Evolutionary conservation across 2,329 filamentous ascomycete genomes (phyloP).

Genomic region (Phialocephala subalpina): DNA sequence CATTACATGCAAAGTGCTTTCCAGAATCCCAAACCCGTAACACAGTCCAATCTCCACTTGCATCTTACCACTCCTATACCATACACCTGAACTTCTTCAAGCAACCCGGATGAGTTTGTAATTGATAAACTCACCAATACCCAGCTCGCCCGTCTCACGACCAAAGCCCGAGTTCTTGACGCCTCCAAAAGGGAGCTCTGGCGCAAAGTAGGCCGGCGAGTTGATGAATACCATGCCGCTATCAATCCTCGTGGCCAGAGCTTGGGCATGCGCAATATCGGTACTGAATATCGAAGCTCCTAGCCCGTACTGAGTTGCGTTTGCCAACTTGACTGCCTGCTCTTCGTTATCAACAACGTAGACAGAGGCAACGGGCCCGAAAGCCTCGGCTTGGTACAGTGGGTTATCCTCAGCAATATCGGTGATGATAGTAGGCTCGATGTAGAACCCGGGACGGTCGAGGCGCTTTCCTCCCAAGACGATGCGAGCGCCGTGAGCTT

Average conservation of each 20-base stretch:
- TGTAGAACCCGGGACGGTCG: slow-evolving; percentile 15
- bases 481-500: slow-evolving; percentile 1
- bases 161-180: slow-evolving; percentile 86
- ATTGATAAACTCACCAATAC: slow-evolving; percentile 77
- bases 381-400: slow-evolving; percentile 30
- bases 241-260: slow-evolving; percentile 7
- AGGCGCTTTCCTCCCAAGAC: slow-evolving; percentile 14
- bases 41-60: too few species aligned
- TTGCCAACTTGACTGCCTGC: slow-evolving; percentile 30
- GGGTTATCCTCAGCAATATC: slow-evolving; percentile 31
- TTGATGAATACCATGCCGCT: slow-evolving; percentile 16
- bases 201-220: slow-evolving; percentile 5
- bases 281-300: slow-evolving; percentile 5
- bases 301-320: slow-evolving; percentile 45
- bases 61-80: too few species aligned
- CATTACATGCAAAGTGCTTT: too few species aligned
- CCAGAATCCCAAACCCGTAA: too few species aligned
- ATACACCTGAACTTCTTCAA: neutral
- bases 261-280: slow-evolving; percentile 7
- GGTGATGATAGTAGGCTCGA: slow-evolving; percentile 27
- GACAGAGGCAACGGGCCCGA: slow-evolving; percentile 31
- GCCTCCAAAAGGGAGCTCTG: slow-evolving; percentile 68
- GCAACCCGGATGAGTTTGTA: slow-evolving; percentile 62
- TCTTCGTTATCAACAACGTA: slow-evolving; percentile 25
- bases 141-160: slow-evolving; percentile 78